A percentile compares a stretch with the other conserved stretches of the same genome.
phyloP scores from a whole-genome alignment of 2,329 filamentous ascomycete species.

The Rutstroemia sp. region DNA sequence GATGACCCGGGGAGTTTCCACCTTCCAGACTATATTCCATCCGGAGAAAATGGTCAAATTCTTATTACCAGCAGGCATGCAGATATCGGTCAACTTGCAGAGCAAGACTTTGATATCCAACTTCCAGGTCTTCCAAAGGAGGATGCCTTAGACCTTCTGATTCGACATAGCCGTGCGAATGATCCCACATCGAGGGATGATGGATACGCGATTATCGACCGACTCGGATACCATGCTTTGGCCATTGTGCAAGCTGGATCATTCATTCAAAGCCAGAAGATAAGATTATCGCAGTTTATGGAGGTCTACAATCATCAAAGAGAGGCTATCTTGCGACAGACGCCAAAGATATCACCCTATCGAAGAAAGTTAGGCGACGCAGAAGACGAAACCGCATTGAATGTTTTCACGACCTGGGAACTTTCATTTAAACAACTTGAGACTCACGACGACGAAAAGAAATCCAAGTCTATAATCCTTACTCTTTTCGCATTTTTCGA shows the following conservation, averaged over 20 bases:
- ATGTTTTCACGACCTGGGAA: conserved; percentile 25
- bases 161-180: background rate
- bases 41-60: conserved; percentile 9
- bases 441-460: background rate
- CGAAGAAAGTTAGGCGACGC: conserved; percentile 4
- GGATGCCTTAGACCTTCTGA: conserved; percentile 15
- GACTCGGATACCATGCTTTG: conserved; percentile 21
- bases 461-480: conserved; percentile 11
- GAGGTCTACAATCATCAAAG: conserved; percentile 12
- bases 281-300: conserved; percentile 17
- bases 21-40: conserved; percentile 13
- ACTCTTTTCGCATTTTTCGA: conserved; percentile 22
- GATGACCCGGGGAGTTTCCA: conserved; percentile 16
- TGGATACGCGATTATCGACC: conserved; percentile 11
- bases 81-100: background rate
- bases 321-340: conserved; percentile 14
- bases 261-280: conserved; percentile 19
- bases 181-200: background rate
- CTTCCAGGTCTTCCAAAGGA: conserved; percentile 10
- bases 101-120: conserved; percentile 3
- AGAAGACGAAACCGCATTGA: conserved; percentile 13
- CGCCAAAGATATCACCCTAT: conserved; percentile 17
- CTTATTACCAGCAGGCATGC: conserved; percentile 18
- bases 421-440: conserved; percentile 19
- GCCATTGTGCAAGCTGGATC: conserved; percentile 27